Evolutionary conservation across 805 yeast genomes (phyloP), one percentile per base, ranked within the genome.

Genomic region (Kodamaea laetipori): DNA sequence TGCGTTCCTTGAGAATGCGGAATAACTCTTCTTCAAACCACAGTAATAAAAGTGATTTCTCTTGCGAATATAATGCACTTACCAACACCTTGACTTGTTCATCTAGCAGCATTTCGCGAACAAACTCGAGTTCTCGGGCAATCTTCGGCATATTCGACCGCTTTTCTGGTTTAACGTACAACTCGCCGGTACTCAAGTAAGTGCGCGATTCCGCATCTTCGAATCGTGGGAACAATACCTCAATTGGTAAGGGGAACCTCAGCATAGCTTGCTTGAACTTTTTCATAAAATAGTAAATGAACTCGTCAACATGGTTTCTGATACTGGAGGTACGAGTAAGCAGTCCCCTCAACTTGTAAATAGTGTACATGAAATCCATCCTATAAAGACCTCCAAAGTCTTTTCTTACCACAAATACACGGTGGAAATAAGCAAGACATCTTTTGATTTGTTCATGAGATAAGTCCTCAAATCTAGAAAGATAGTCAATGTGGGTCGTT

Each of bases 341-440:
- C 5, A 82, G 80, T 24, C 67, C 67, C 19, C 73, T 55, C 12
- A 75, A 60, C 28, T 71, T 73, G 9, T 80, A 66, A 5, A 85
- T 64, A 53, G 85, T 66, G 19, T 76, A 54, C 75, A 92, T 76
- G 56, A 94, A 80, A 58, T 90, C 97, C 25, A 94, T 57, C 39
- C 96, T 69, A 53, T 74, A 82, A 25, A 86, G 60, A 0, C 81
- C 68, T 32, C 81, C 80, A 39, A 72, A 74, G 45, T 85, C 83
- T 31, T 79, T 74, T 37, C 80, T 73, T 2, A 64, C 54, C 37
- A 84, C 81, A 51, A 89, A 80, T 1, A 88, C 63, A 23, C 86
- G 69, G 56, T 86, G 88, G 55, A 90, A 81, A 56, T 78, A 92
- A 0, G 84, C 69, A 6, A 94, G 57, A 8, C 84, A 81, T 37